A percentile compares a stretch with the other conserved stretches of the same genome.
phyloP scores from a whole-genome alignment of 768 basidiomycete genomes.

The Pleurotus djamor region DNA sequence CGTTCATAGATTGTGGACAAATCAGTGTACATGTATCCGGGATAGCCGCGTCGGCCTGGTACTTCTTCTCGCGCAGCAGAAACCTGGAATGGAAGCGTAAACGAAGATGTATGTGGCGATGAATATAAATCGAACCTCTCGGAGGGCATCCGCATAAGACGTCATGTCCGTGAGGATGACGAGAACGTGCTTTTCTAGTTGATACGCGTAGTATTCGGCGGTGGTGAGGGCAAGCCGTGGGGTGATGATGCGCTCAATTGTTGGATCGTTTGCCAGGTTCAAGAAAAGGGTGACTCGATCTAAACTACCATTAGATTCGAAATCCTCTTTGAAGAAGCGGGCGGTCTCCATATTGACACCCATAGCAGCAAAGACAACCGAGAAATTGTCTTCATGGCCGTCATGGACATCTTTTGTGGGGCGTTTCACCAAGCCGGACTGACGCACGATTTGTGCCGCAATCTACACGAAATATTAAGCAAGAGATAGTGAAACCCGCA shows the following conservation, averaged over 20 bases:
- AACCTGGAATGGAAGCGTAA: conserved; percentile 47
- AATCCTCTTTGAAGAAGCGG: conserved; percentile 99
- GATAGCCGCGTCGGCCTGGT: conserved; percentile 98
- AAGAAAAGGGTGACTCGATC: conserved; percentile 98
- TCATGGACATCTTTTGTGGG: conserved; percentile 98
- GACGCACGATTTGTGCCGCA: conserved; percentile 99
- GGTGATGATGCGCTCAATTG: conserved; percentile 99
- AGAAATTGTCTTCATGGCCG: conserved; percentile 99
- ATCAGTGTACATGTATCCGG: conserved; percentile 99
- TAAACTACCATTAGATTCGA: conserved; percentile 96
- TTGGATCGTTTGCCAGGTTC: conserved; percentile 98
- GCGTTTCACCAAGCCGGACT: conserved; percentile 94
- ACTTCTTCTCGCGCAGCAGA: conserved; percentile 99
- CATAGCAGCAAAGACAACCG: conserved; percentile 99
- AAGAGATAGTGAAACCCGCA: background rate
- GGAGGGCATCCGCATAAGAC: conserved; percentile 94
- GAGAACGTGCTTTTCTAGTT: conserved; percentile 98
- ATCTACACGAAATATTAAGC: conserved; percentile 52
- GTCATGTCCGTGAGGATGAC: conserved; percentile 99
- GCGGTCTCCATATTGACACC: conserved; percentile 99
- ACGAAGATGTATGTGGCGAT: conserved; percentile 15
- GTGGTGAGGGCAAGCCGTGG: conserved; percentile 97
- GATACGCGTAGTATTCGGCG: conserved; percentile 99
- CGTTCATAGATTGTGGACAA: conserved; percentile 99
- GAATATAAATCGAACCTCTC: conserved; percentile 60